Evolutionary conservation across 352 stramenopile species (phyloP), one percentile per base, ranked within the genome.

Genomic region (Globisporangium viniferum): DNA sequence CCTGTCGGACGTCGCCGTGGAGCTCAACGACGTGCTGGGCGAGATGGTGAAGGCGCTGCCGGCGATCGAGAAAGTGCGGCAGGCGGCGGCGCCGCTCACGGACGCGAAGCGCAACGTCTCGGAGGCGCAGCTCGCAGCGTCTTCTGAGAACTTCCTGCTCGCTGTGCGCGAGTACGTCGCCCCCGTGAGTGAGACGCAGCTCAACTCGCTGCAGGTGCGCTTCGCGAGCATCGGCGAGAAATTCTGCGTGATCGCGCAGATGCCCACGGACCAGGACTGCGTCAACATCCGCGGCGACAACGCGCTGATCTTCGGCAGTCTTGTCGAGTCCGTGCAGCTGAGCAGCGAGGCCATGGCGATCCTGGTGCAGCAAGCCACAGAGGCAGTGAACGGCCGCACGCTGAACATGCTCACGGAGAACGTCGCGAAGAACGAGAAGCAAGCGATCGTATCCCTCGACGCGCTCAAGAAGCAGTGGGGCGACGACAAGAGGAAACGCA

Each of bases 181-280:
- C 5, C 53, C 53, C 24, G 53, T 58, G 14, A 58, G 24, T 15
- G 53, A 58, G 12, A 33, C 53, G 53, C 53, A 58, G 27, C 53
- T 58, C 53, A 58, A 58, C 53, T 58, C 53, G 53, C 24, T 58
- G 53, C 53, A 58, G 27, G 53, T 58, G 53, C 53, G 53, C 53
- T 58, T 58, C 53, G 24, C 53, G 24, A 58, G 27, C 27, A 58
- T 58, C 14, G 53, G 53, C 5, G 53, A 58, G 14, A 58, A 39
- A 3, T 58, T 58, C 14, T 58, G 53, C 53, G 10, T 33, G 27
- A 58, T 58, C 53, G 53, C 53, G 14, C 53, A 58, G 51, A 58
- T 58, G 53, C 53, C 53, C 53, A 10, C 53, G 14, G 53, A 58
- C 14, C 53, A 58, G 24, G 53, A 58, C 31, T 58, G 53, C 6